These are phyloP conservation scores for Hanseniaspora pseudoguilliermondii DNA, from an alignment of 805 yeast genomes.

Conservation along the genomic window DNA sequence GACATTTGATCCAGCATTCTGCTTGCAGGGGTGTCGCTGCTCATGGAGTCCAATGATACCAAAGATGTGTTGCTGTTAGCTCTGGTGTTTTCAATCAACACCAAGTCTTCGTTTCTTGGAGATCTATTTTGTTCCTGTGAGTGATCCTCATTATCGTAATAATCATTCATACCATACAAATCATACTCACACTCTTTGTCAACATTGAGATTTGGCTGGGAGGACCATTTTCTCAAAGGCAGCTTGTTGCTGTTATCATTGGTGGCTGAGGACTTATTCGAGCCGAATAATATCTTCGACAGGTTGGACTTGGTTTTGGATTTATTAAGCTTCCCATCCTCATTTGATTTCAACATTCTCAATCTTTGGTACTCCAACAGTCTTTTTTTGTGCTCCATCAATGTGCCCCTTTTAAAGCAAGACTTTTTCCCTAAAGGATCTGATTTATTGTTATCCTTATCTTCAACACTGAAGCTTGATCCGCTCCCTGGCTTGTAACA, in stretches of 20 bases:
- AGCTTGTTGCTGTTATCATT: slow-evolving; percentile 11
- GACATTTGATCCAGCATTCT: background rate
- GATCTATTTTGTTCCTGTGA: background rate
- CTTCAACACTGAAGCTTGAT: background rate
- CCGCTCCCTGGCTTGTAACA: background rate
- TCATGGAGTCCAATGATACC: background rate
- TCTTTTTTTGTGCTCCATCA: background rate
- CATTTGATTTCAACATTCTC: background rate
- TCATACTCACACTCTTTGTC: slow-evolving; percentile 14
- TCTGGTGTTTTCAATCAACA: background rate
- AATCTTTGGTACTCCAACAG: background rate
- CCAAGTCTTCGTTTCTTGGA: background rate
- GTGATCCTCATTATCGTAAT: slow-evolving; percentile 11
- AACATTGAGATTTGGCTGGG: slow-evolving; percentile 17
- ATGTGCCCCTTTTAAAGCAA: slow-evolving; percentile 4
- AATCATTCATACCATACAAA: slow-evolving; percentile 10
- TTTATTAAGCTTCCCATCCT: background rate
- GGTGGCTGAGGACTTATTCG: background rate
- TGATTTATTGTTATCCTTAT: background rate
- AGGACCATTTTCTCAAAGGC: slow-evolving; percentile 25
- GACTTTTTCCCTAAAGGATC: background rate
- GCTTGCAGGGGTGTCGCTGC: background rate
- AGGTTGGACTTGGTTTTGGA: slow-evolving; percentile 1
- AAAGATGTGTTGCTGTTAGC: slow-evolving; percentile 1
- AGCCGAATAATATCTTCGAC: slow-evolving; percentile 2